These are phyloP conservation scores for Trichoderma erinaceum DNA, from an alignment of 495 filamentous ascomycete species.

Conservation along the genomic window DNA sequence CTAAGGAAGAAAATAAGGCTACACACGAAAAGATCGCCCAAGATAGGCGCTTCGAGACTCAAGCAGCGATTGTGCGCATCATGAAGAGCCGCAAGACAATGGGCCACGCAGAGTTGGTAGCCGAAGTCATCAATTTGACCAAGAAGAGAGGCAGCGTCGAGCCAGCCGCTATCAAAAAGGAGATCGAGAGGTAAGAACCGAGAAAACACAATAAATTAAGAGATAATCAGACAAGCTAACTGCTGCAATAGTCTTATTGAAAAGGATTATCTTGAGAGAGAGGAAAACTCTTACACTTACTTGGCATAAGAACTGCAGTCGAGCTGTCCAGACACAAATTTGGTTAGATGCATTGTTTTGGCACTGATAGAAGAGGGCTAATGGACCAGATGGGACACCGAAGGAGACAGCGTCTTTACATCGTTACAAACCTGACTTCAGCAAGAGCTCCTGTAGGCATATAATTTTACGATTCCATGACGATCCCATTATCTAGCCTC, in stretches of 20 bases:
- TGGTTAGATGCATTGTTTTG: not conserved
- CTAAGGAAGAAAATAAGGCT: conserved; percentile 76
- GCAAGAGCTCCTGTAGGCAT: not conserved
- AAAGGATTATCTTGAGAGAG: conserved; percentile 92
- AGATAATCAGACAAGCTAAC: conserved; percentile 7
- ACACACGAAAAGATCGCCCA: conserved; percentile 84
- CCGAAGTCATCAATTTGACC: conserved; percentile 84
- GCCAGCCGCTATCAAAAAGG: conserved; percentile 81
- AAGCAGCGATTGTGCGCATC: conserved; percentile 93
- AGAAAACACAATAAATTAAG: conserved; percentile 7
- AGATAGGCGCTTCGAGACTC: conserved; percentile 90
- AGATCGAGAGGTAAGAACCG: conserved; percentile 79
- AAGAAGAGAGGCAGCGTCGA: conserved; percentile 78
- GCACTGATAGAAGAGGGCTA: not conserved
- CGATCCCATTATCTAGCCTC: not conserved
- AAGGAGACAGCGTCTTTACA: too few relatives aligned
- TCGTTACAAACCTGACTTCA: not conserved
- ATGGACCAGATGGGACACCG: not conserved
- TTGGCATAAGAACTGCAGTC: conserved; percentile 53
- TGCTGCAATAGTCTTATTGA: conserved; percentile 65
- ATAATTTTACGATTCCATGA: not conserved
- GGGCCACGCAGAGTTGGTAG: conserved; percentile 70
- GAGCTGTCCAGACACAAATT: not conserved
- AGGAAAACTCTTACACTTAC: conserved; percentile 72
- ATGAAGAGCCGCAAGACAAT: conserved; percentile 95